Conservation (phyloP, 768 basidiomycete genomes). For the Lentinula raphanica region DNA sequence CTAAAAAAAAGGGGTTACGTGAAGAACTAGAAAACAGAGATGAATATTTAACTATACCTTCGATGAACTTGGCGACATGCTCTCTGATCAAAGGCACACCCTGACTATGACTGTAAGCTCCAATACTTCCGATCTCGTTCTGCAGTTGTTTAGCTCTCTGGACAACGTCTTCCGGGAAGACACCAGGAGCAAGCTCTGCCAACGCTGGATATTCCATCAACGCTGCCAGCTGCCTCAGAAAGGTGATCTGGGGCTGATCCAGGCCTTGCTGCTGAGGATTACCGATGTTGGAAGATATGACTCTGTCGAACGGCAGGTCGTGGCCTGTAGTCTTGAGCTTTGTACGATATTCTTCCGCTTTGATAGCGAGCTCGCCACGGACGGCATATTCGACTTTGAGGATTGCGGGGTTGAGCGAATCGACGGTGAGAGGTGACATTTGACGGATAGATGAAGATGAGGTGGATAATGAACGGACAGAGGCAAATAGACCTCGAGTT, state of each 20-base stretch:
- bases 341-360: conserved; percentile 78
- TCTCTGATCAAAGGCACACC: conserved; percentile 86
- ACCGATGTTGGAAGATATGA: conserved; percentile 96
- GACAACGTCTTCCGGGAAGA: conserved; percentile 83
- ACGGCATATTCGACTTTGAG: conserved; percentile 94
- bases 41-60: conserved; percentile 43
- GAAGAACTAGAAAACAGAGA: neutral
- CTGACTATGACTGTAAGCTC: conserved; percentile 95
- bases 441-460: neutral
- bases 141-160: conserved; percentile 78
- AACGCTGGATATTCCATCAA: conserved; percentile 90
- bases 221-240: conserved; percentile 87
- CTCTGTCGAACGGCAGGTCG: conserved; percentile 69
- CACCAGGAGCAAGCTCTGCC: conserved; percentile 64
- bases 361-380: conserved; percentile 93
- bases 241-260: conserved; percentile 90
- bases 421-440: conserved; percentile 59
- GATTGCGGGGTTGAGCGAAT: conserved; percentile 78
- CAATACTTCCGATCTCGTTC: conserved; percentile 83
- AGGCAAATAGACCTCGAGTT: neutral
- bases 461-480: neutral
- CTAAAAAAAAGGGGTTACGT: conserved; percentile 21
- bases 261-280: conserved; percentile 96
- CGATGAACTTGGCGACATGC: conserved; percentile 85
- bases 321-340: conserved; percentile 53